These are phyloP conservation scores for Neurospora sp. DNA, from an alignment of 495 filamentous ascomycete genomes.

Conservation along the genomic window DNA sequence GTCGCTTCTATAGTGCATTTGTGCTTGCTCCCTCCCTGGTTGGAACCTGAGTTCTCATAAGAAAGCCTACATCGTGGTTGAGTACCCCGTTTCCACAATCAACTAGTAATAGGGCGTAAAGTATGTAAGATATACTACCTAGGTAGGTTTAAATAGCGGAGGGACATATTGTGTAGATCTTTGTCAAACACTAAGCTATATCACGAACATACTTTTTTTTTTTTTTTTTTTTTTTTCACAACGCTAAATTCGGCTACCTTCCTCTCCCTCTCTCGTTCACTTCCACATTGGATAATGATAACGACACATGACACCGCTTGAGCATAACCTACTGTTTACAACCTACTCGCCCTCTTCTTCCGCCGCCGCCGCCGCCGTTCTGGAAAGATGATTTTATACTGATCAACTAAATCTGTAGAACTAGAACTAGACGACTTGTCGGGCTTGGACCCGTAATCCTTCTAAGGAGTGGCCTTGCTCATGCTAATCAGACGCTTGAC, in stretches of 20 bases:
- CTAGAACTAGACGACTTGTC: background rate
- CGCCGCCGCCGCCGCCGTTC: background rate
- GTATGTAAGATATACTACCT: no score
- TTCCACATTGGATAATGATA: background rate
- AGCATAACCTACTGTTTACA: background rate
- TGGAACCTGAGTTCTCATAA: no score
- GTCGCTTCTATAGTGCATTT: no score
- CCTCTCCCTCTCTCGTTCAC: background rate
- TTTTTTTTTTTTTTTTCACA: background rate
- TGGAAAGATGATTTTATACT: background rate
- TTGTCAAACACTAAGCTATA: no score
- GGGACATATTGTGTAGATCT: no score
- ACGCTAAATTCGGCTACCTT: background rate
- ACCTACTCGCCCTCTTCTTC: background rate
- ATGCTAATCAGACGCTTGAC: conserved; percentile 87
- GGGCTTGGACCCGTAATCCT: background rate
- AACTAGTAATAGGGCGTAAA: no score
- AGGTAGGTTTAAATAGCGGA: no score
- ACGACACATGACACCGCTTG: background rate
- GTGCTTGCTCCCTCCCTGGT: no score
- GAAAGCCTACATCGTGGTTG: no score
- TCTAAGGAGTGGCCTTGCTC: conserved; percentile 63
- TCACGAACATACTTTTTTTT: no score
- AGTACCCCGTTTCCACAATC: no score
- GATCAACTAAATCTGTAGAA: background rate